Conservation (phyloP, 2,329 filamentous ascomycete species). For the Botryotinia narcissicola region DNA sequence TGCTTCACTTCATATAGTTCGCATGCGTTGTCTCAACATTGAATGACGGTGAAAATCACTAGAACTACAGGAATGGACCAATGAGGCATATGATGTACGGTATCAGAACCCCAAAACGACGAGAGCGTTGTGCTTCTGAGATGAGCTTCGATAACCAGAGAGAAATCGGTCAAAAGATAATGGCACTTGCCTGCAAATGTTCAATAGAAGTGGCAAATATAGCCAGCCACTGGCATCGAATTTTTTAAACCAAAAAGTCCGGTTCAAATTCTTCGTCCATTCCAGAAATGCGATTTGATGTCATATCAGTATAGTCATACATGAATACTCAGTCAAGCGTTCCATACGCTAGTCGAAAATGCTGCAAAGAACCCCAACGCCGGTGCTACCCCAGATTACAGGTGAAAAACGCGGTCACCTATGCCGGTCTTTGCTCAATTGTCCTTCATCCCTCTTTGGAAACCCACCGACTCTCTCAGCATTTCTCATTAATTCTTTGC, state of each 20-base stretch:
- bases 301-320: conserved; percentile 26
- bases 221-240: neutral
- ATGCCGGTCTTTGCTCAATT: conserved; percentile 39
- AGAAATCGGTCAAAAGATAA: neutral
- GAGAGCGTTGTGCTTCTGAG: neutral
- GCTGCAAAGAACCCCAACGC: conserved; percentile 29
- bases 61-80: neutral
- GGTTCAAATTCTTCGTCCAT: neutral
- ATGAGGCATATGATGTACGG: neutral
- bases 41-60: neutral
- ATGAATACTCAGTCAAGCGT: conserved; percentile 22
- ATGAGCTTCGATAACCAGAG: neutral
- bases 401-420: conserved; percentile 29
- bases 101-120: neutral
- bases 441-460: conserved; percentile 42
- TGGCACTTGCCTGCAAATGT: conserved; percentile 7
- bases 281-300: conserved; percentile 15
- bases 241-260: neutral
- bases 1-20: neutral
- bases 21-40: neutral
- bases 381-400: conserved; percentile 16
- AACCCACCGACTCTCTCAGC: conserved; percentile 57
- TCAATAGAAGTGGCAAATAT: neutral
- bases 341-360: conserved; percentile 24
- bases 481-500: conserved; percentile 51